These are phyloP conservation scores for Ceratocystis variospora DNA, from an alignment of 2,329 filamentous ascomycete genomes.

Conservation along the genomic window DNA sequence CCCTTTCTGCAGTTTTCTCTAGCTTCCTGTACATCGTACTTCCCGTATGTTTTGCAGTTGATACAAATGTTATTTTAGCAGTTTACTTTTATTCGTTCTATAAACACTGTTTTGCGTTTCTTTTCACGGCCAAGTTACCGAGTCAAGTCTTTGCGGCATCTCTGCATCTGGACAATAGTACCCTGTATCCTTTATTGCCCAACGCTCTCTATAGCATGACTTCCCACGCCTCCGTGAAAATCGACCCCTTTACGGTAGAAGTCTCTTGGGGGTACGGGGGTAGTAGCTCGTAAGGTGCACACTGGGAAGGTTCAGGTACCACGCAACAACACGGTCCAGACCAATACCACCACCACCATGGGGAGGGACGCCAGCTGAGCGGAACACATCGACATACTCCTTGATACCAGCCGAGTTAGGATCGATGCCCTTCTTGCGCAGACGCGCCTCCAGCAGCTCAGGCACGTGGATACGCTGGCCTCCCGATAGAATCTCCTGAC, in stretches of 20 bases:
- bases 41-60: background rate
- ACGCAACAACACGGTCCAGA: constrained; percentile 69
- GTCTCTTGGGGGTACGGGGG: constrained; percentile 46
- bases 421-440: constrained; percentile 68
- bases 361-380: constrained; percentile 68
- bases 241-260: constrained; percentile 32
- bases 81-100: background rate
- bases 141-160: background rate
- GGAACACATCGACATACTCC: constrained; percentile 76
- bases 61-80: background rate
- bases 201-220: background rate
- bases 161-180: constrained; percentile 1
- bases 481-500: constrained; percentile 84
- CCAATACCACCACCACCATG: constrained; percentile 85
- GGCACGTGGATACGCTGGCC: constrained; percentile 84
- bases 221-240: background rate
- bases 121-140: background rate
- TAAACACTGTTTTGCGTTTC: constrained; percentile 1
- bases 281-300: constrained; percentile 46
- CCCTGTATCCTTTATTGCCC: background rate
- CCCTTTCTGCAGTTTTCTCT: too few relatives aligned
- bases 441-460: constrained; percentile 58
- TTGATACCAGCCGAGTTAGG: constrained; percentile 63
- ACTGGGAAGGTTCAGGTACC: constrained; percentile 45
- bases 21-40: too few relatives aligned